A percentile compares a stretch with the other conserved stretches of the same genome.
These are phyloP conservation scores for Talaromyces ruber DNA, from an alignment of 495 filamentous ascomycete species.

Conservation along the genomic window DNA sequence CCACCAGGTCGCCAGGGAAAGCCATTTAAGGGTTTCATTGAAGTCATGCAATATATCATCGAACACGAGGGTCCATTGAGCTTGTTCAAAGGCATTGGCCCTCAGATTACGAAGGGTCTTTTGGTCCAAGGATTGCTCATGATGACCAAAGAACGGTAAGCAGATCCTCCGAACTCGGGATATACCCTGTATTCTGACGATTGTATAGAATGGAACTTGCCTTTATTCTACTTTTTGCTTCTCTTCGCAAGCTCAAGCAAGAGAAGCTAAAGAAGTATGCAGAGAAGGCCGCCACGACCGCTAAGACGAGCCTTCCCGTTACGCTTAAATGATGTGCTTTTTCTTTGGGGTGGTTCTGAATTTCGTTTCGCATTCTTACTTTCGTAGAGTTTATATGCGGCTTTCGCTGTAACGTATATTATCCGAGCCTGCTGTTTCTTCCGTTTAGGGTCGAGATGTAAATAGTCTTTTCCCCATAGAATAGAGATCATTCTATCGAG, in stretches of 20 bases:
- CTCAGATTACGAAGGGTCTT: conserved; percentile 87
- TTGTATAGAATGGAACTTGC: conserved; percentile 70
- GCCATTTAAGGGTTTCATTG: conserved; percentile 87
- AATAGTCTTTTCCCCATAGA: not conserved
- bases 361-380: conserved; percentile 3
- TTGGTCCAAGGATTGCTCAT: conserved; percentile 92
- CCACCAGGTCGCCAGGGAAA: conserved; percentile 78
- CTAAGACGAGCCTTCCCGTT: conserved; percentile 34
- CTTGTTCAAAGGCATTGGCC: conserved; percentile 94
- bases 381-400: conserved; percentile 6
- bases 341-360: not conserved
- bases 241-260: conserved; percentile 59
- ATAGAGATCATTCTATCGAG: not conserved
- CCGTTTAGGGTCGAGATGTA: not conserved
- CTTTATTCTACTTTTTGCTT: conserved; percentile 81
- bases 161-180: not conserved
- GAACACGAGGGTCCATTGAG: conserved; percentile 74
- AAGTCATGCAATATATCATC: conserved; percentile 91
- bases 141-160: conserved; percentile 98
- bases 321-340: conserved; percentile 32
- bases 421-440: not conserved
- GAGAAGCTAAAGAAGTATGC: conserved; percentile 64
- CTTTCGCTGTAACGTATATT: not conserved
- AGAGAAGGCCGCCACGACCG: conserved; percentile 28
- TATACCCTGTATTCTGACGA: conserved; percentile 19